Conservation (phyloP, 176 grass and related monocot species). For the Eleusine indica region DNA sequence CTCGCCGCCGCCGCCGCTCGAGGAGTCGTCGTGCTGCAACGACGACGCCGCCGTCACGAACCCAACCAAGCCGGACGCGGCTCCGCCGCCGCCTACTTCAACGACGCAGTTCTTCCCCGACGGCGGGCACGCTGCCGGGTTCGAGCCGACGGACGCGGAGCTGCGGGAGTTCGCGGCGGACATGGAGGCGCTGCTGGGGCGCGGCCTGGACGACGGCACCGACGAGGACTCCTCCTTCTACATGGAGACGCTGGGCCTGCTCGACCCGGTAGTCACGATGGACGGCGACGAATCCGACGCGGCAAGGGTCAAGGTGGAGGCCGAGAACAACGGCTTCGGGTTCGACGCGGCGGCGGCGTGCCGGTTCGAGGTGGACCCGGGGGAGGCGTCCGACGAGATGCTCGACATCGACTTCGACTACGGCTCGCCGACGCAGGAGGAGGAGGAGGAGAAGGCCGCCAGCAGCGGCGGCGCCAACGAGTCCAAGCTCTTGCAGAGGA, state of each 20-base stretch:
- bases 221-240: constrained; percentile 62
- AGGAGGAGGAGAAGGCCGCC: constrained; percentile 13
- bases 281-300: not conserved
- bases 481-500: constrained; percentile 23
- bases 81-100: not conserved
- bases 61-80: not conserved
- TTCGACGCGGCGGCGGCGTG: not conserved
- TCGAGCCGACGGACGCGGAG: constrained; percentile 71
- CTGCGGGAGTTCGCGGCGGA: constrained; percentile 86
- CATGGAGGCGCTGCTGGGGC: constrained; percentile 82
- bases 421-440: constrained; percentile 51
- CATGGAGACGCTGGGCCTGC: constrained; percentile 58
- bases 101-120: constrained; percentile 25
- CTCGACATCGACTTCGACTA: constrained; percentile 77
- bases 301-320: constrained; percentile 54
- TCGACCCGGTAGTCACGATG: constrained; percentile 39
- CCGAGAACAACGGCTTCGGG: not conserved
- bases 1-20: constrained; percentile 45
- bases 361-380: constrained; percentile 46
- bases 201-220: constrained; percentile 51
- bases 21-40: constrained; percentile 46
- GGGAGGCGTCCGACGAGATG: constrained; percentile 58
- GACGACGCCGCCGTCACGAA: constrained; percentile 38
- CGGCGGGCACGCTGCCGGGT: constrained; percentile 23
- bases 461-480: not conserved